Conservation (phyloP, 2,329 filamentous ascomycete species). For the Clonostachys sp. region DNA sequence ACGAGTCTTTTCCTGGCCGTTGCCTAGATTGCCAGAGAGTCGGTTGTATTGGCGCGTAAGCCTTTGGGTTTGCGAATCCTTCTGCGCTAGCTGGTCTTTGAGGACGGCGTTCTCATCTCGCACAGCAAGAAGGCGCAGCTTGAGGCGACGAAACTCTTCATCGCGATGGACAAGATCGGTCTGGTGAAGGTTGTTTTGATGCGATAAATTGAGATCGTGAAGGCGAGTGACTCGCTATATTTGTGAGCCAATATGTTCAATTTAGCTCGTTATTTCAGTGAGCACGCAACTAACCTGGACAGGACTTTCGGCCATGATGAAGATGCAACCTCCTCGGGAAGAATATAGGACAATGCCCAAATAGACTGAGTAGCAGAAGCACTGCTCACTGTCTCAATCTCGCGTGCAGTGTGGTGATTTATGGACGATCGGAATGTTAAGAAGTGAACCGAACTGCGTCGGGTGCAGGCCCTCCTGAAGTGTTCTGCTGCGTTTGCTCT, state of each 20-base stretch:
- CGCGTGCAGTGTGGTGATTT: background rate
- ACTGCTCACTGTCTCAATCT: background rate
- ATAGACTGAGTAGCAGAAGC: too few species aligned
- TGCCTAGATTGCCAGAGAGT: constrained; percentile 34
- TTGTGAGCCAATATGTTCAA: too few species aligned
- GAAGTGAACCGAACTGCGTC: too few species aligned
- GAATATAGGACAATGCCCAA: too few species aligned
- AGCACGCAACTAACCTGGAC: too few species aligned
- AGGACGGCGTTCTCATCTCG: constrained; percentile 70
- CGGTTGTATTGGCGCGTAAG: constrained; percentile 33
- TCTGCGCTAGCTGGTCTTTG: constrained; percentile 55
- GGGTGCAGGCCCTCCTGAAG: too few species aligned
- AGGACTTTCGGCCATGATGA: too few species aligned
- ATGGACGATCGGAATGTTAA: too few species aligned
- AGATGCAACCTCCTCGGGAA: too few species aligned
- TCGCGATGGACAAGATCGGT: constrained; percentile 67
- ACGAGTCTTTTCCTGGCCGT: constrained; percentile 32
- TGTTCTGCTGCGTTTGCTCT: too few species aligned
- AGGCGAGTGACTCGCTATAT: constrained; percentile 37
- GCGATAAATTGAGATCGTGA: constrained; percentile 63
- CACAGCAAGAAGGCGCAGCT: constrained; percentile 66
- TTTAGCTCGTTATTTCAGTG: too few species aligned
- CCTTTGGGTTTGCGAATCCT: constrained; percentile 53
- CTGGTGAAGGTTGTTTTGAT: constrained; percentile 60
- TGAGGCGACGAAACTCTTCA: constrained; percentile 68